These are phyloP conservation scores for Sisymbrium altissimum DNA, from an alignment of 345 rosid species.

Conservation along the genomic window DNA sequence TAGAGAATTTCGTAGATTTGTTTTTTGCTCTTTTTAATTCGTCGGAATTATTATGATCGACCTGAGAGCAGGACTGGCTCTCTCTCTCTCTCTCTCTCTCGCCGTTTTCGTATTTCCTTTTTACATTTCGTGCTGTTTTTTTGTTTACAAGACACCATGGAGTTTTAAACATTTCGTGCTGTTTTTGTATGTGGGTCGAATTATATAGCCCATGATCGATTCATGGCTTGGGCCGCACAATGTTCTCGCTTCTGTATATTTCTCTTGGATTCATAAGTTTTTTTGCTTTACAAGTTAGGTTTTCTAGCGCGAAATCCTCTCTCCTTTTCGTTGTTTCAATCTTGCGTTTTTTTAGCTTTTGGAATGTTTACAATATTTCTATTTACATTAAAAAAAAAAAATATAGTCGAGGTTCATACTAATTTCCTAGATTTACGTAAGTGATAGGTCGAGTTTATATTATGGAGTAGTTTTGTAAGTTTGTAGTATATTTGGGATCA, in stretches of 20 bases:
- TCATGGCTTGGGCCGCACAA: background rate
- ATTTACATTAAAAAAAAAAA: too few species aligned
- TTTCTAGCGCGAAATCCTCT: background rate
- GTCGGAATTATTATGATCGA: slow-evolving; percentile 30
- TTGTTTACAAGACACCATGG: background rate
- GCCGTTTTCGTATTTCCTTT: slow-evolving; percentile 13
- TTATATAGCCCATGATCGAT: background rate
- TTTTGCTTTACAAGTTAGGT: background rate
- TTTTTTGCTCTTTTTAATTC: slow-evolving; percentile 5
- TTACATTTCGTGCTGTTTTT: slow-evolving; percentile 23
- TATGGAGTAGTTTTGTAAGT: too few species aligned
- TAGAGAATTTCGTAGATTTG: slow-evolving; percentile 25
- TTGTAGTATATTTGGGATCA: too few species aligned
- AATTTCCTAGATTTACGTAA: too few species aligned
- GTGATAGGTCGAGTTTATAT: too few species aligned
- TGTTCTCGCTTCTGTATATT: background rate
- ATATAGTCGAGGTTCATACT: too few species aligned
- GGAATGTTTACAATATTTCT: background rate
- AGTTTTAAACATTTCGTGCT: background rate
- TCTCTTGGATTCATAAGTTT: too few species aligned
- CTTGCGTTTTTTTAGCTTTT: background rate
- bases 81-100: background rate
- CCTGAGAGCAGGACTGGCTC: slow-evolving; percentile 23
- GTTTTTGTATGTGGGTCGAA: background rate
- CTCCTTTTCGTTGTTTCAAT: background rate